Evolutionary conservation across 1,284 basidiomycete genomes (phyloP), one percentile per base, ranked within the genome.

Genomic region (Tetrapyrgos nigripes): DNA sequence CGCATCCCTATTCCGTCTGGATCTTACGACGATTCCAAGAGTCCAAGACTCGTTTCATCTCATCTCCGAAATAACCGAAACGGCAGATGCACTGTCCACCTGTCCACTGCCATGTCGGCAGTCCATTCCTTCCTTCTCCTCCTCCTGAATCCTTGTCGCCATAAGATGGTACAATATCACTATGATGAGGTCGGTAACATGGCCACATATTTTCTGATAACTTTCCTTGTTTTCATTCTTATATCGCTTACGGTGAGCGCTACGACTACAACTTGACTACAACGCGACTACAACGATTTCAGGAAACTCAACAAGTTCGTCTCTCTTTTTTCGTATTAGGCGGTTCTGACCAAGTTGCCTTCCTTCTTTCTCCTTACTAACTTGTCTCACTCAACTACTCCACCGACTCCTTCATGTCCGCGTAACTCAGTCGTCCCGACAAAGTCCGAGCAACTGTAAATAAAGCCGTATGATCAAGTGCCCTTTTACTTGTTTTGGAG

Each of bases 111-210:
- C n/a, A n/a, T n/a, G n/a, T n/a, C n/a, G n/a, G n/a, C n/a, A n/a
- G n/a, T n/a, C n/a, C n/a, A n/a, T n/a, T n/a, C n/a, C n/a, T n/a
- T n/a, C n/a, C n/a, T n/a, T n/a, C n/a, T n/a, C n/a, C n/a, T n/a
- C n/a, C n/a, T n/a, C n/a, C n/a, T n/a, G n/a, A n/a, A n/a, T n/a
- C n/a, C n/a, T n/a, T n/a, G n/a, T n/a, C n/a, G n/a, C n/a, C n/a
- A n/a, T n/a, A n/a, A n/a, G n/a, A 92, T 92, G 90, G 89, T 88
- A 64, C 84, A 88, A 68, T 93, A 93, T 76, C 81, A 86, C 74
- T 96, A 96, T 76, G 94, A 96, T 76, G 93, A 96, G 77, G 85
- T 86, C 53, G 94, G 94, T 64, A 89, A 88, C 65, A 91, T 96
- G 85, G 93, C 94, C 67, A 85, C 89, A 29, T 96, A 94, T 78